Evolutionary conservation across 2,329 filamentous ascomycete genomes (phyloP).

Genomic region (Sphaceloma murrayae): DNA sequence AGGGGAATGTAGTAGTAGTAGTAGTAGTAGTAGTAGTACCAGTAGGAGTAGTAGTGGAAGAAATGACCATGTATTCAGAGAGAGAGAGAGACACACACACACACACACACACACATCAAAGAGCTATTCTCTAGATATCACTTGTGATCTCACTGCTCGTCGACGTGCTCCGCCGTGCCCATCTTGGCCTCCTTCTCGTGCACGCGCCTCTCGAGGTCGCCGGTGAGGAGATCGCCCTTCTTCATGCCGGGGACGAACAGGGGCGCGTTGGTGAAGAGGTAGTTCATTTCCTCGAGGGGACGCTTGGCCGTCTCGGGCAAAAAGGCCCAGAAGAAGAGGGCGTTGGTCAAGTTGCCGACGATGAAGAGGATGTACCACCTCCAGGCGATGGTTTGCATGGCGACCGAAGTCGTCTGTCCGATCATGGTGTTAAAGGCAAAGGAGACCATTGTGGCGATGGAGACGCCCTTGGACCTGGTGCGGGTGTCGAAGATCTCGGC

Average conservation of each 20-base stretch:
- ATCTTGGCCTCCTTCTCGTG: conserved; percentile 40
- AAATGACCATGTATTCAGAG: too few species aligned
- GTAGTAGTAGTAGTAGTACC: neutral
- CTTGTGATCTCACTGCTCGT: conserved; percentile 1
- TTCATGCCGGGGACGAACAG: conserved; percentile 52
- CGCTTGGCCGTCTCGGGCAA: conserved; percentile 57
- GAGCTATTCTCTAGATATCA: neutral
- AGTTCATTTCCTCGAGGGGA: conserved; percentile 50
- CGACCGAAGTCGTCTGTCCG: conserved; percentile 56
- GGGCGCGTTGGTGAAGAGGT: conserved; percentile 53
- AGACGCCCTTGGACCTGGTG: conserved; percentile 64
- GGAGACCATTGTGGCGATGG: conserved; percentile 58
- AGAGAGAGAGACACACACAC: too few species aligned
- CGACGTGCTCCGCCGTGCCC: conserved; percentile 15
- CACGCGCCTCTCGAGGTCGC: conserved; percentile 51
- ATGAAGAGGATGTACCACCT: conserved; percentile 54
- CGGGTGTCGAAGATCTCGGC: conserved; percentile 71
- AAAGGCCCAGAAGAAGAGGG: conserved; percentile 57
- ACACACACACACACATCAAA: too few species aligned
- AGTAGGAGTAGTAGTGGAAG: too few species aligned
- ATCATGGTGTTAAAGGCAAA: conserved; percentile 74
- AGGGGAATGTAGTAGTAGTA: neutral
- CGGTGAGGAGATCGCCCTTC: conserved; percentile 42
- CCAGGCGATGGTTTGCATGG: conserved; percentile 47
- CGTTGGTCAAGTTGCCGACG: conserved; percentile 60